Conservation (phyloP, 2,329 filamentous ascomycete genomes). For the Eurotiales sp. region DNA sequence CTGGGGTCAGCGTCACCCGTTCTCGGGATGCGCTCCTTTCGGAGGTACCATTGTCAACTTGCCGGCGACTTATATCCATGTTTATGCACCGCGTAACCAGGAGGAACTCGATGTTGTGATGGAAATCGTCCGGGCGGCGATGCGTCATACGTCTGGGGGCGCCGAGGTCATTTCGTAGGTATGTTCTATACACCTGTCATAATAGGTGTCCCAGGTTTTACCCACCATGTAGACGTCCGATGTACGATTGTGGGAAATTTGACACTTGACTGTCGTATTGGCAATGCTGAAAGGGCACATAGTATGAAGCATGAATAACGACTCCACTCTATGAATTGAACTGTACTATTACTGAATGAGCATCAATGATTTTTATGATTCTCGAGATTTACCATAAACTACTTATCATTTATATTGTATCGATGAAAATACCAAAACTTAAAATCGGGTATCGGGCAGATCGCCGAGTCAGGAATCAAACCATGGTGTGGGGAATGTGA, state of each 20-base stretch:
- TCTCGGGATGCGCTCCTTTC: slow-evolving; percentile 50
- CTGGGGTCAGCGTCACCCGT: slow-evolving; percentile 52
- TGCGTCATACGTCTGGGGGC: slow-evolving; percentile 25
- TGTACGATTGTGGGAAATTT: too few species aligned
- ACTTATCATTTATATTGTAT: too few species aligned
- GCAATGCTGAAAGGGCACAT: not conserved
- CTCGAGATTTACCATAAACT: too few species aligned
- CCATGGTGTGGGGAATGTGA: not conserved
- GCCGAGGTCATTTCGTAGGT: not conserved
- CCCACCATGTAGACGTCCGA: too few species aligned
- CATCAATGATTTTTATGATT: too few species aligned
- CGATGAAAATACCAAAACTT: too few species aligned
- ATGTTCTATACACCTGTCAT: too few species aligned
- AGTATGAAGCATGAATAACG: not conserved
- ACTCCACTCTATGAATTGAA: not conserved
- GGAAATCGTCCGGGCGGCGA: slow-evolving; percentile 68
- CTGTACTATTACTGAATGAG: too few species aligned
- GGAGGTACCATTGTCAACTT: slow-evolving; percentile 65
- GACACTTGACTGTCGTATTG: not conserved
- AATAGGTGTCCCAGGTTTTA: too few species aligned
- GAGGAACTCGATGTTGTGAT: slow-evolving; percentile 65
- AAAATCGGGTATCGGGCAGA: not conserved
- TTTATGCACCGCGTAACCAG: slow-evolving; percentile 72
- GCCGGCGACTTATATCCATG: slow-evolving; percentile 71
- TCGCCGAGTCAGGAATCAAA: not conserved